These are phyloP conservation scores for Candida anutae DNA, from an alignment of 1,139 yeast species.

Conservation along the genomic window DNA sequence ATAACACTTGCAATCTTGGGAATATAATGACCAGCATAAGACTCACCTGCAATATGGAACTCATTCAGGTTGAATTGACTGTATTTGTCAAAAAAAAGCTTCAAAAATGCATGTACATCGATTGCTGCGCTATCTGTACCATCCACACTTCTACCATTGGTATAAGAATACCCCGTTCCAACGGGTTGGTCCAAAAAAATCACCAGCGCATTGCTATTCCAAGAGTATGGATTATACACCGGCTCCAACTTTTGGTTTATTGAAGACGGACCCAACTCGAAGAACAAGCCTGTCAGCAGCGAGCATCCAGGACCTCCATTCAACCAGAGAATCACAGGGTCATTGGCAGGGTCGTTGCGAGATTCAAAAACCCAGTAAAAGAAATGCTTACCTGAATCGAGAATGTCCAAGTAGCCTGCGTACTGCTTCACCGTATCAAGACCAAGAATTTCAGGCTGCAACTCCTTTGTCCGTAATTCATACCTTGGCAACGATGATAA, in stretches of 20 bases:
- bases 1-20: slow-evolving; percentile 76
- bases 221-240: slow-evolving; percentile 52
- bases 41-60: slow-evolving; percentile 84
- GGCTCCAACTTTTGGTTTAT: slow-evolving; percentile 44
- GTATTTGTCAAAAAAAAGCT: slow-evolving; percentile 68
- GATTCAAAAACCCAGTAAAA: slow-evolving; percentile 76
- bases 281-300: slow-evolving; percentile 57
- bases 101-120: slow-evolving; percentile 74
- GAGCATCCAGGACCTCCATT: slow-evolving; percentile 81
- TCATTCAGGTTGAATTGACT: slow-evolving; percentile 49
- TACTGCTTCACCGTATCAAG: slow-evolving; percentile 55
- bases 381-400: slow-evolving; percentile 56
- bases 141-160: slow-evolving; percentile 46
- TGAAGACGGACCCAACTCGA: slow-evolving; percentile 61
- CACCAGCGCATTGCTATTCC: slow-evolving; percentile 65
- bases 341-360: slow-evolving; percentile 58
- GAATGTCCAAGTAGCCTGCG: slow-evolving; percentile 58
- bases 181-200: slow-evolving; percentile 70
- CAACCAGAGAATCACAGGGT: slow-evolving; percentile 62
- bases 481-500: no score
- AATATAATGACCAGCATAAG: slow-evolving; percentile 83
- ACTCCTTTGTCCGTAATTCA: slow-evolving; percentile 35
- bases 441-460: slow-evolving; percentile 36
- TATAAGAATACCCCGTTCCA: slow-evolving; percentile 71
- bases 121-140: slow-evolving; percentile 66